Evolutionary conservation across 78 protist genomes (phyloP).

Genomic region (Creolimax fragrantissima): DNA sequence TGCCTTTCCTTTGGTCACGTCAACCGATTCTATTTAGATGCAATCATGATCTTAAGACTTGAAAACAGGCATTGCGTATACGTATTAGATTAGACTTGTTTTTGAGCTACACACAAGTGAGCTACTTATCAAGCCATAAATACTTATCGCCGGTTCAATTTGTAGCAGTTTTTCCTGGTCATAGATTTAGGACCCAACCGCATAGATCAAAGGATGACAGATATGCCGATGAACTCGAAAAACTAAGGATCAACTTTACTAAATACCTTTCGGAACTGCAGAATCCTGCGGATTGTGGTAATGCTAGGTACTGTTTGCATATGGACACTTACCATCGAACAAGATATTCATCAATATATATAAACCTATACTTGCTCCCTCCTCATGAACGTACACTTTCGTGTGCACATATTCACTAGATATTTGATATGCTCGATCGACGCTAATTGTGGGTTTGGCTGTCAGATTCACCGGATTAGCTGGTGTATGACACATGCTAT

Average conservation of each 20-base stretch:
- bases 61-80: no score
- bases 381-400: background rate
- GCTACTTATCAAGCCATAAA: no score
- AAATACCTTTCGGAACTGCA: background rate
- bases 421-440: background rate
- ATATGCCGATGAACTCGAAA: background rate
- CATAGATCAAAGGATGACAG: background rate
- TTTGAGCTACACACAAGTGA: no score
- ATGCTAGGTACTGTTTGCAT: background rate
- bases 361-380: background rate
- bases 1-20: no score
- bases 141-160: no score
- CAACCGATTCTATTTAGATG: no score
- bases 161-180: no score
- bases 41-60: no score
- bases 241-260: background rate
- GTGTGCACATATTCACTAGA: background rate
- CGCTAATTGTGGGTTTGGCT: background rate
- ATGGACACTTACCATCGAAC: background rate
- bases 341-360: background rate
- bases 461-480: conserved; percentile 2
- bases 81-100: no score
- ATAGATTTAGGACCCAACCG: background rate
- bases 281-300: background rate
- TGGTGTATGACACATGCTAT: background rate